Percentiles rank a stretch among this genome's conserved stretches.
Evolutionary conservation across 371 early-diverging fungal species (phyloP).

Genomic region (Thermomucor indicae-seudaticae): DNA sequence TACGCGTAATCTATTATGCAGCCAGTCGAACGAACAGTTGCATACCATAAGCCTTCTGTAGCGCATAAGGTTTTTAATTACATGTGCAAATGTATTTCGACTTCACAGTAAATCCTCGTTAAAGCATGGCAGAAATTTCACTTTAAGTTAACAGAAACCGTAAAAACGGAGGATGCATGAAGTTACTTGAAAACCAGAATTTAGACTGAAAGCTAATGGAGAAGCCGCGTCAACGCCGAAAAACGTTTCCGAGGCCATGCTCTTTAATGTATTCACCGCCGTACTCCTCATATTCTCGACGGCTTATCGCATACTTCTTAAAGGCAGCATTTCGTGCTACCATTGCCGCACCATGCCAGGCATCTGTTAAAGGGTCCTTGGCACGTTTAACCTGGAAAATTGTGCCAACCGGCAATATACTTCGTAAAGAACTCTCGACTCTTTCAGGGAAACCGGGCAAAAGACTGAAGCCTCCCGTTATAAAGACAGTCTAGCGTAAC

Average conservation of each 20-base stretch:
- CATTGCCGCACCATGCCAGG: conserved; percentile 84
- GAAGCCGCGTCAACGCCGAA: too few species aligned
- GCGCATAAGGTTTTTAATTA: too few species aligned
- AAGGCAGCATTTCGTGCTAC: conserved; percentile 30
- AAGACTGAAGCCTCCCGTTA: conserved; percentile 77
- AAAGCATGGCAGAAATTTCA: too few species aligned
- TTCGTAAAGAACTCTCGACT: conserved; percentile 52
- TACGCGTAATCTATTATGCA: too few species aligned
- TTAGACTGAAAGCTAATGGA: too few species aligned
- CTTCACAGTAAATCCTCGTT: too few species aligned
- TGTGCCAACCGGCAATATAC: conserved; percentile 63
- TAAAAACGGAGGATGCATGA: too few species aligned
- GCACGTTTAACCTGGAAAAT: conserved; percentile 60
- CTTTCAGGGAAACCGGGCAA: conserved; percentile 63
- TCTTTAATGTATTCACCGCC: conserved; percentile 85
- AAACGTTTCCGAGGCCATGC: conserved; percentile 71
- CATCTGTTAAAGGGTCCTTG: conserved; percentile 70
- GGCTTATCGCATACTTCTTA: conserved; percentile 49
- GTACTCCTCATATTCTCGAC: conserved; percentile 73
- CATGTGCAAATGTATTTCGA: too few species aligned
- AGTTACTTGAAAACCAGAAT: too few species aligned
- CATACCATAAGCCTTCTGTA: too few species aligned
- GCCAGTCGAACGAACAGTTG: too few species aligned
- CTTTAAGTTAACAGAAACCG: too few species aligned
- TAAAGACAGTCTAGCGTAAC: conserved; percentile 62